Percentiles rank a stretch among this genome's conserved stretches.
Conservation (phyloP, 23 red algal genomes). For the Pyropia yezoensis region DNA sequence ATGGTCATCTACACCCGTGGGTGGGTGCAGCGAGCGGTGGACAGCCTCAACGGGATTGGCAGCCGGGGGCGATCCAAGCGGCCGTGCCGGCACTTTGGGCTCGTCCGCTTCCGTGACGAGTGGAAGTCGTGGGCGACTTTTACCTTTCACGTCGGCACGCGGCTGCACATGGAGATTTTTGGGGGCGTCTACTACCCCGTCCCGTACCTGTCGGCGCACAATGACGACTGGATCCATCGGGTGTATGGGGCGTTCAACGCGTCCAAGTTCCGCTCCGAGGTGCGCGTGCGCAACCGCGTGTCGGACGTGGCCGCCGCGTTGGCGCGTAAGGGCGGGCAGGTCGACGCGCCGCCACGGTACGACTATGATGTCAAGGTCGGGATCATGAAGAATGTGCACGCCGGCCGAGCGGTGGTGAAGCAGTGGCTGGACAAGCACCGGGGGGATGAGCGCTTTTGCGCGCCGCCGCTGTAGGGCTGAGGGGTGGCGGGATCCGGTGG, state of each 20-base stretch:
- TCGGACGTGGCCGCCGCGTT: conserved; percentile 48
- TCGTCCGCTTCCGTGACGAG: conserved; percentile 66
- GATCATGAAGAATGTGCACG: conserved; percentile 26
- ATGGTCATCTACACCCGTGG: conserved; percentile 61
- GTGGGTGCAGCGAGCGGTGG: conserved; percentile 37
- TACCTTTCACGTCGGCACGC: conserved; percentile 64
- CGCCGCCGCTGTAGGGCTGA: conserved; percentile 7
- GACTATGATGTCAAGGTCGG: conserved; percentile 43
- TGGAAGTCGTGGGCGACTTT: conserved; percentile 69
- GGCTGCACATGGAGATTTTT: conserved; percentile 75
- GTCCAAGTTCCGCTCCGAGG: conserved; percentile 26
- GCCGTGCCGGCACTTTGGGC: conserved; percentile 63
- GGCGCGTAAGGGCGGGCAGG: conserved; percentile 21
- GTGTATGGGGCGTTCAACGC: conserved; percentile 40
- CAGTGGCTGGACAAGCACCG: conserved; percentile 31
- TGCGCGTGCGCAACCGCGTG: conserved; percentile 55
- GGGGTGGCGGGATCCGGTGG: no score
- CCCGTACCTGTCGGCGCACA: conserved; percentile 59
- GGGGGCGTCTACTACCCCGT: conserved; percentile 67
- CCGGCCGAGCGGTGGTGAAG: conserved; percentile 31
- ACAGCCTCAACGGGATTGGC: conserved; percentile 45
- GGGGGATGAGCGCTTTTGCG: conserved; percentile 12
- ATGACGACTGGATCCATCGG: conserved; percentile 71
- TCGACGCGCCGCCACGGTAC: conserved; percentile 40
- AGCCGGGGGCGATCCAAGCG: conserved; percentile 21